Evolutionary conservation across 345 rosid genomes (phyloP), one percentile per base, ranked within the genome.

Genomic region (Cardiospermum halicacabum): DNA sequence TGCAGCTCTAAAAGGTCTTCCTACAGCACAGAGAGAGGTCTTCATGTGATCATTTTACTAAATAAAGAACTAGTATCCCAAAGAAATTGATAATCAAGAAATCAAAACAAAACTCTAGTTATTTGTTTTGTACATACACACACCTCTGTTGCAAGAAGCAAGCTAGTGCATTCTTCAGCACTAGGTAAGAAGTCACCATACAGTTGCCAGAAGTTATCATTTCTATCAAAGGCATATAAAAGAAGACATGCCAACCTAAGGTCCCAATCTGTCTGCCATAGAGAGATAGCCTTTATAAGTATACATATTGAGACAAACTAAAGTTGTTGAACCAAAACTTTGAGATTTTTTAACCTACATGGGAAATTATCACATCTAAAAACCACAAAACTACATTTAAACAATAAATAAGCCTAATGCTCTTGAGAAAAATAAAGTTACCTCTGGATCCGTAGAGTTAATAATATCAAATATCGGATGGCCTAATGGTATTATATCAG

Each of bases 91-190:
- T 2, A 59, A 50, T 57, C 18, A 15, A 50, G 19, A 19, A 34
- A 36, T 7, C 1, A 40, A 27, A 34, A 50, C 21, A 45, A 21
- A 10, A 21, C 15, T 45, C 43, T 24, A 1, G 22, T 43, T 26
- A 34, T 19, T 13, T 8, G 11, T 61, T 51, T 34, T 36, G 69
- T 18, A 32, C 39, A 11, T 66, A 37, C 57, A 64, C 71, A 3
- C 48, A 93, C 98, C 96, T 93, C 92, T 49, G 92, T 82, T 66
- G 98, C 96, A 57, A 90, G 85, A 81, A 93, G 98, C 82, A 93
- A 80, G 88, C 85, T 88, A 56, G 85, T 84, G 75, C 92, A 86
- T 67, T 93, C 97, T 60, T 90, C 92, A 67, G 70, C 78, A 75
- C 88, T 76, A 19, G 98, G 98, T 24, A 93, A 75, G 67, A 93